Evolutionary conservation across 352 stramenopile genomes (phyloP).

Genomic region (Hyaloperonospora brassicae): DNA sequence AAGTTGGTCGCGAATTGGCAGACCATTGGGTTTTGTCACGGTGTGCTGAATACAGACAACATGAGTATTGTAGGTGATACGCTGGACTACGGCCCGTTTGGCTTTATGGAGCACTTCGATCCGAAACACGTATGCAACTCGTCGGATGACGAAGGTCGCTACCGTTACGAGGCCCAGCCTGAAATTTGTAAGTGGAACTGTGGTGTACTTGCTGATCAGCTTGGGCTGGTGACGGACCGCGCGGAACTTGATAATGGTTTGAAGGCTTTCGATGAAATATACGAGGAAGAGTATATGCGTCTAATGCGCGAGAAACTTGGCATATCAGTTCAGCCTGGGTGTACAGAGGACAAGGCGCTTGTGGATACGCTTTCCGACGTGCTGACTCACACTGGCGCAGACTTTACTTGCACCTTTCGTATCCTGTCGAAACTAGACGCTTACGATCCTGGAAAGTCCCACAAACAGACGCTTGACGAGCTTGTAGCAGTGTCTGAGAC

Average conservation of each 20-base stretch:
- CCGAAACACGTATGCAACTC: constrained; percentile 74
- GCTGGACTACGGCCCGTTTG: constrained; percentile 90
- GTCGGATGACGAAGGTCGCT: constrained; percentile 70
- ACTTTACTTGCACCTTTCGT: constrained; percentile 77
- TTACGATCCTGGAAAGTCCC: constrained; percentile 22
- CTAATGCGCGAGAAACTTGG: constrained; percentile 69
- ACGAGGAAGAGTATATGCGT: constrained; percentile 44
- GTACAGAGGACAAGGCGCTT: constrained; percentile 38
- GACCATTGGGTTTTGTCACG: constrained; percentile 85
- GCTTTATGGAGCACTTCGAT: constrained; percentile 90
- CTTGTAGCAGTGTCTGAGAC: constrained; percentile 64
- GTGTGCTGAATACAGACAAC: constrained; percentile 91
- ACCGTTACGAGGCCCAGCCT: constrained; percentile 76
- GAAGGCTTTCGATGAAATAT: constrained; percentile 39
- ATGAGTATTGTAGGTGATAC: constrained; percentile 87
- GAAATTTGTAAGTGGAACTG: constrained; percentile 86
- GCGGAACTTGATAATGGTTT: constrained; percentile 24
- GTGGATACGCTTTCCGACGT: constrained; percentile 50
- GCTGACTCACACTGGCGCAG: constrained; percentile 50
- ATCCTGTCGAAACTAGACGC: constrained; percentile 37
- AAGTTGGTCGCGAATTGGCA: constrained; percentile 79
- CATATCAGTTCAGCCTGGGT: constrained; percentile 20
- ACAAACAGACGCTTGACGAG: constrained; percentile 26
- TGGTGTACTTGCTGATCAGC: constrained; percentile 53
- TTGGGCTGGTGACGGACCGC: constrained; percentile 35